A percentile compares a stretch with the other conserved stretches of the same genome.
Conservation (phyloP, 2,329 filamentous ascomycete genomes). For the Geosmithia morbida region DNA sequence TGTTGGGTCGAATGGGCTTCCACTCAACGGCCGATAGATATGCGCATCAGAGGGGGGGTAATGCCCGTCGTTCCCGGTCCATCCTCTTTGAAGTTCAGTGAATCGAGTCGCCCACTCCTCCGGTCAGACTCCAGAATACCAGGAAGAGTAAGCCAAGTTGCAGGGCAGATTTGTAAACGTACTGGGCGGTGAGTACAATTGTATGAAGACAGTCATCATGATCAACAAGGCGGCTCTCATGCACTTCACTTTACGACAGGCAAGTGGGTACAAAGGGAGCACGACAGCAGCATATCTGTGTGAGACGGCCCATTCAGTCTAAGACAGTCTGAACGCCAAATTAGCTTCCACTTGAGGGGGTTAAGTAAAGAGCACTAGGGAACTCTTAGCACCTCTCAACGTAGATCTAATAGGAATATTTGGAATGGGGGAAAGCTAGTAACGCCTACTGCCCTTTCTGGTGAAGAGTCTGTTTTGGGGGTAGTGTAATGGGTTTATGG, state of each 20-base stretch:
- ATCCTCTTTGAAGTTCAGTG: too few relatives aligned
- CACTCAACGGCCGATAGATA: too few relatives aligned
- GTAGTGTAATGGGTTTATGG: not conserved
- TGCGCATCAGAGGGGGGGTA: too few relatives aligned
- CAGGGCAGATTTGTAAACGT: too few relatives aligned
- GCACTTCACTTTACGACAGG: not conserved
- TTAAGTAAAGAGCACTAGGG: not conserved
- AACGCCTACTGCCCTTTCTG: not conserved
- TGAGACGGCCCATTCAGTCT: not conserved
- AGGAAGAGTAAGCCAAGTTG: too few relatives aligned
- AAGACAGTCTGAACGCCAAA: not conserved
- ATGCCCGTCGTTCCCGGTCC: too few relatives aligned
- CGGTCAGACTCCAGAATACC: too few relatives aligned
- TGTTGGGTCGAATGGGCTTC: too few relatives aligned
- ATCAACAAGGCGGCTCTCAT: not conserved
- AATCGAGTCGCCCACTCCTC: too few relatives aligned
- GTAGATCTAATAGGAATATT: not conserved
- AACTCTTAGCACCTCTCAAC: not conserved
- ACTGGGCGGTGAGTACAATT: not conserved
- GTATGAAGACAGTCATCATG: not conserved
- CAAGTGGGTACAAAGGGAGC: not conserved
- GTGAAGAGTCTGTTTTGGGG: not conserved
- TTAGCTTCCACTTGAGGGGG: not conserved
- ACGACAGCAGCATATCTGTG: not conserved
- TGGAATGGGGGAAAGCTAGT: not conserved